phyloP scores from a whole-genome alignment of 176 grass and related monocot genomes.

The Carex scoparia region DNA sequence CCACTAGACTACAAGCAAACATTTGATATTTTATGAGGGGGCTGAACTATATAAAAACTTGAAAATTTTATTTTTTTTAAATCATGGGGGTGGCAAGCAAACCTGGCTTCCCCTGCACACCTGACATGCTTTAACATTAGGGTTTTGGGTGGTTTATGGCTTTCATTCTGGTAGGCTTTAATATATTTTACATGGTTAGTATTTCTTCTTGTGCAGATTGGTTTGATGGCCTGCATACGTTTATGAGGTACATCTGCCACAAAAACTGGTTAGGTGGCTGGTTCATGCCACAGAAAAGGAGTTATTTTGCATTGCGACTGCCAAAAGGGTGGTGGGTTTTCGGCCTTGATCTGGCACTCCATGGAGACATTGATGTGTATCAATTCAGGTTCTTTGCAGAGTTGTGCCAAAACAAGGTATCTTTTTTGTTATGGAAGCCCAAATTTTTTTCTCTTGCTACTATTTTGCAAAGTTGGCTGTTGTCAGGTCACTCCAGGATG shows the following conservation, averaged over 20 bases:
- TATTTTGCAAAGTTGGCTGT: constrained; percentile 6
- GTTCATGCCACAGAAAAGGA: constrained; percentile 93
- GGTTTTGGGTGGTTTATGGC: neutral
- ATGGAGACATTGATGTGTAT: constrained; percentile 91
- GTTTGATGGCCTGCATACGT: constrained; percentile 93
- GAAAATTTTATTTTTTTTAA: too few species aligned
- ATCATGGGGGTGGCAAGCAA: too few species aligned
- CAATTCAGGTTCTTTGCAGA: constrained; percentile 94
- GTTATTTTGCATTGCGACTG: constrained; percentile 93
- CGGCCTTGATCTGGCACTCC: constrained; percentile 94
- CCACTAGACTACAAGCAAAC: too few species aligned
- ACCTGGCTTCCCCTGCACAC: neutral
- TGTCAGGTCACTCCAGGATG: neutral
- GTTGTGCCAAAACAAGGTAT: constrained; percentile 71
- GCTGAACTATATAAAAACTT: too few species aligned
- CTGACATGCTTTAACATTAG: neutral
- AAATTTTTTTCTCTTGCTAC: neutral
- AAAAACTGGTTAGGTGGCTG: constrained; percentile 96
- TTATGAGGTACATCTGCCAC: constrained; percentile 94
- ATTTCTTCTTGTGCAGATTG: constrained; percentile 50
- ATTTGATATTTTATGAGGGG: too few species aligned
- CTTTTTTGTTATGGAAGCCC: constrained; percentile 1
- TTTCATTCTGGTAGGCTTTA: constrained; percentile 1
- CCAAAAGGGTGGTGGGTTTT: constrained; percentile 94
- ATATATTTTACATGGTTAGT: constrained; percentile 17